phyloP scores from a whole-genome alignment of 1,284 basidiomycete species.

The Ganoderma lucidum region DNA sequence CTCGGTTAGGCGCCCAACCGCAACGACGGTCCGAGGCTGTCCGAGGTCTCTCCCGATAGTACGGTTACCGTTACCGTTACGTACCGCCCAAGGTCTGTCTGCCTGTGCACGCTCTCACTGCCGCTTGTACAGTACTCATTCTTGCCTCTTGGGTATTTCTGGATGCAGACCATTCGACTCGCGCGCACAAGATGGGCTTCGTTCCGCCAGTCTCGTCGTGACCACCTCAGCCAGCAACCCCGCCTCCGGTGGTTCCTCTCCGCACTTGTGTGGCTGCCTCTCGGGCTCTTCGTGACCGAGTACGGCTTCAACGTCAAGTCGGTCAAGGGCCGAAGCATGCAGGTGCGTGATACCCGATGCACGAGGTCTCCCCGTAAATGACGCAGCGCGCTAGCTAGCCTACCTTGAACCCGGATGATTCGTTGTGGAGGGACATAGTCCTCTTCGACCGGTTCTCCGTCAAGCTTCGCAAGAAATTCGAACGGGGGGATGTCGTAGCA shows the following conservation, averaged over 20 bases:
- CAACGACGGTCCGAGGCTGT: not conserved
- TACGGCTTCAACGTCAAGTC: constrained; percentile 62
- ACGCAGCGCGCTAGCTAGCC: constrained; percentile 58
- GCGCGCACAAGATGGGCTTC: constrained; percentile 13
- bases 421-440: constrained; percentile 65
- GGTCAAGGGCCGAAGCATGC: constrained; percentile 77
- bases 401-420: constrained; percentile 77
- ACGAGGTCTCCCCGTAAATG: not conserved
- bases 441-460: constrained; percentile 66
- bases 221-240: constrained; percentile 25
- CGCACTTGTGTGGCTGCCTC: constrained; percentile 65
- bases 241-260: constrained; percentile 37
- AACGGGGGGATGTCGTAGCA: constrained; percentile 71
- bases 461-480: constrained; percentile 45
- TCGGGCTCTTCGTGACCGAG: constrained; percentile 56
- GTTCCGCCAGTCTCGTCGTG: constrained; percentile 31
- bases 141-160: not conserved
- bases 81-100: too few relatives aligned
- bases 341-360: constrained; percentile 52
- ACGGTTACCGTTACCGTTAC: too few relatives aligned
- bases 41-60: too few relatives aligned
- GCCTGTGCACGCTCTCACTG: too few relatives aligned
- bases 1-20: not conserved
- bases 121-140: too few relatives aligned
- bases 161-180: constrained; percentile 21